Percentiles rank a stretch among this genome's conserved stretches.
These are phyloP conservation scores for Pythium biforme DNA, from an alignment of 352 stramenopile genomes.

Conservation along the genomic window DNA sequence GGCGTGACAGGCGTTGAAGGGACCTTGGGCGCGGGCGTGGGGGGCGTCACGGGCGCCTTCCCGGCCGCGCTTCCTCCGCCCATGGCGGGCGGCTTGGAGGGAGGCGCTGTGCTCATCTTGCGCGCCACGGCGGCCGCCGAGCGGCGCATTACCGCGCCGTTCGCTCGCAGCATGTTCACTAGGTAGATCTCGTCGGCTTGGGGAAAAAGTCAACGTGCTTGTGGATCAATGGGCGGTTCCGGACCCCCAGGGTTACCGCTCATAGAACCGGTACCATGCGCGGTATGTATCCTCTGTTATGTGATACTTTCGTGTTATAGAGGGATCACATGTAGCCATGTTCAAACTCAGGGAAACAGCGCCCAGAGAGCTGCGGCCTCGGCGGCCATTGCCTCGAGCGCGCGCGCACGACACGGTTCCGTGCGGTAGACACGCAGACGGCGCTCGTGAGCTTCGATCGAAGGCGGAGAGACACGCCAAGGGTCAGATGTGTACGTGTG, in stretches of 20 bases:
- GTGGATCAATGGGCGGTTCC: neutral
- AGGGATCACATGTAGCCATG: slow-evolving; percentile 14
- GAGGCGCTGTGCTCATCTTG: slow-evolving; percentile 16
- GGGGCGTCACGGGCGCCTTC: slow-evolving; percentile 10
- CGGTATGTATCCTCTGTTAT: neutral
- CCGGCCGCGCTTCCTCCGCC: slow-evolving; percentile 12
- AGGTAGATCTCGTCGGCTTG: slow-evolving; percentile 3
- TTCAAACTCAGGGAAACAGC: slow-evolving; percentile 29
- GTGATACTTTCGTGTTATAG: neutral
- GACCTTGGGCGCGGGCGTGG: neutral
- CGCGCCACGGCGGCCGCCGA: slow-evolving; percentile 14
- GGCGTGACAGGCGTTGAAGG: no score
- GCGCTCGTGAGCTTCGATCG: slow-evolving; percentile 67
- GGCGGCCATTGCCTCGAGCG: slow-evolving; percentile 73
- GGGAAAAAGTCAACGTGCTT: slow-evolving; percentile 8
- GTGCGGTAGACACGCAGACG: slow-evolving; percentile 60
- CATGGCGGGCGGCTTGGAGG: slow-evolving; percentile 10
- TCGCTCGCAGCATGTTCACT: slow-evolving; percentile 20
- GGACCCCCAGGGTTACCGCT: neutral
- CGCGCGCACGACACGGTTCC: slow-evolving; percentile 57
- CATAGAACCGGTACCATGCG: neutral
- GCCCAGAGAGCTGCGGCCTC: slow-evolving; percentile 55
- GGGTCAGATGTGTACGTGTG: no score
- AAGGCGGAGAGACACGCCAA: neutral
- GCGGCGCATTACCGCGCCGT: slow-evolving; percentile 13